phyloP scores from a whole-genome alignment of 208 protist species.

The Strigomonas galati region DNA sequence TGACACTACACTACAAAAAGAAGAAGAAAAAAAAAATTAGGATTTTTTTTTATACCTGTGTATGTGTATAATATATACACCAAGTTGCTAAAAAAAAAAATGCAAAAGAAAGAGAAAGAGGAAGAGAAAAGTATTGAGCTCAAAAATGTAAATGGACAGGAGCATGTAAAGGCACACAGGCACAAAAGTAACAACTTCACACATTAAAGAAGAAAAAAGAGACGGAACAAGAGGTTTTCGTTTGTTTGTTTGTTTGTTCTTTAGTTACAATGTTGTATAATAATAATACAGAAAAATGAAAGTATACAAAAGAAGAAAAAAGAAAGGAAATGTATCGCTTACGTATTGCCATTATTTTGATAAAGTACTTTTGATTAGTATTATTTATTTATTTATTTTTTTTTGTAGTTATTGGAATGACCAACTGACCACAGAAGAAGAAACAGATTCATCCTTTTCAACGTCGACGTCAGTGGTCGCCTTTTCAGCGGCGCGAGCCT shows the following conservation, averaged over 20 bases:
- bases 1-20: not conserved
- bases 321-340: slow-evolving; percentile 12
- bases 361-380: too few species aligned
- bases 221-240: not conserved
- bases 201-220: not conserved
- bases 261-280: not conserved
- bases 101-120: slow-evolving; percentile 18
- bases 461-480: too few species aligned
- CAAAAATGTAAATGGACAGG: too few species aligned
- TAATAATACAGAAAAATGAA: slow-evolving; percentile 14
- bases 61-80: too few species aligned
- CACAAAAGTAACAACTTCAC: slow-evolving; percentile 9
- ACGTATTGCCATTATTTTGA: too few species aligned
- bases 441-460: not conserved
- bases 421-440: slow-evolving; percentile 38
- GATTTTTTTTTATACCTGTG: too few species aligned
- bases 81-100: too few species aligned
- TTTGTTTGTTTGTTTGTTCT: not conserved
- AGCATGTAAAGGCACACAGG: not conserved
- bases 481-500: not conserved
- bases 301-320: slow-evolving; percentile 15
- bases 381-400: too few species aligned
- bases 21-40: slow-evolving; percentile 11
- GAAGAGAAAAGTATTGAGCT: not conserved
- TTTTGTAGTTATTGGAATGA: slow-evolving; percentile 29